Percentiles rank a stretch among this genome's conserved stretches.
phyloP scores from a whole-genome alignment of 352 stramenopile species.

The Phytophthora boehmeriae region DNA sequence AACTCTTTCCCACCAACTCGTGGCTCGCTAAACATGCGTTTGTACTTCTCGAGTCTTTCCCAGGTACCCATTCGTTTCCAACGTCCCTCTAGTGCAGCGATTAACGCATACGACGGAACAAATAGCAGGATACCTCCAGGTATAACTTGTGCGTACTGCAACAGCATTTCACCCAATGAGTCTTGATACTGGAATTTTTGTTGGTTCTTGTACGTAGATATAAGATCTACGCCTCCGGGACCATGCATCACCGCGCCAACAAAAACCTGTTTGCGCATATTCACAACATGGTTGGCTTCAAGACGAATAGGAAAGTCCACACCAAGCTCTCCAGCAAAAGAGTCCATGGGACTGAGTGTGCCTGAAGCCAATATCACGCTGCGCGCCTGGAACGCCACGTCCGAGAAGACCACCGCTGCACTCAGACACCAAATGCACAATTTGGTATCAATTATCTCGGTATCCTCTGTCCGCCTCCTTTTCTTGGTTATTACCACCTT shows the following conservation, averaged over 20 bases:
- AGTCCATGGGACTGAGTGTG: slow-evolving; percentile 87
- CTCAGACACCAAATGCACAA: slow-evolving; percentile 87
- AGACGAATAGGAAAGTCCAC: slow-evolving; percentile 81
- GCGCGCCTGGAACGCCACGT: slow-evolving; percentile 56
- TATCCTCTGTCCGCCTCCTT: slow-evolving; percentile 20
- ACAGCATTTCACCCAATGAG: slow-evolving; percentile 66
- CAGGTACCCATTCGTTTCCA: slow-evolving; percentile 69
- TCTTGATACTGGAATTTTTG: slow-evolving; percentile 84
- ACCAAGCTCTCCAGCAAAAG: slow-evolving; percentile 79
- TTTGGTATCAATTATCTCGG: slow-evolving; percentile 59
- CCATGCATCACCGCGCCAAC: slow-evolving; percentile 69
- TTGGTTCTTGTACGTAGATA: slow-evolving; percentile 79
- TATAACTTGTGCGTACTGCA: slow-evolving; percentile 63
- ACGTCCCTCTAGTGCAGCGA: slow-evolving; percentile 60
- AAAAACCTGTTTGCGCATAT: slow-evolving; percentile 84
- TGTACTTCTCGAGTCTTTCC: slow-evolving; percentile 52
- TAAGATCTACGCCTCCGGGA: slow-evolving; percentile 62
- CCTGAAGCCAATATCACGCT: slow-evolving; percentile 82
- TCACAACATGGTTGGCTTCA: slow-evolving; percentile 84
- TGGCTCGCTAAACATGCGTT: slow-evolving; percentile 70
- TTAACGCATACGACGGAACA: slow-evolving; percentile 80
- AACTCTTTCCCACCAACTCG: slow-evolving; percentile 78
- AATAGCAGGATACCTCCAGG: slow-evolving; percentile 85
- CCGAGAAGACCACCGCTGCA: slow-evolving; percentile 74
- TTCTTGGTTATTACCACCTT: slow-evolving; percentile 58